Base-by-base conservation (phyloP, 2,329 filamentous ascomycete genomes). In the Fusarium graminum region DNA sequence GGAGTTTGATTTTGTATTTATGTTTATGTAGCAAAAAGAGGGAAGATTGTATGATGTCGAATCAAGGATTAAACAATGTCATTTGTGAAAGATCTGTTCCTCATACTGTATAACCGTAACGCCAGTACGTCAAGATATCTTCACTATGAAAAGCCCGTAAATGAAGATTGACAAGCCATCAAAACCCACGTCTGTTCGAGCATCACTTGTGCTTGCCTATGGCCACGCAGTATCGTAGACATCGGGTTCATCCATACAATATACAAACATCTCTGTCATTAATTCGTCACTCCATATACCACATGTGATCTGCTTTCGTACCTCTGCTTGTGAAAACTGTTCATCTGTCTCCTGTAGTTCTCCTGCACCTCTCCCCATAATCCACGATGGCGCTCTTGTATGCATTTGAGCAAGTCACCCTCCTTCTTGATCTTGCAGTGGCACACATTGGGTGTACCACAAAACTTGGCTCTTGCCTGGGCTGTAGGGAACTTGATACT, bases 291-390 rank as follows among this genome's bases (percentile, higher is more conserved):
- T 3, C 66, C 66, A 17, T 67, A 57, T 4, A 69, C 68, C 32
- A 73, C 68, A n/a, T 73, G 69, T 3, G 70, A 49, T 19, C 67
- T 71, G 1, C 56, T 59, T 38, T 65, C 71, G 16, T 64, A 66
- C 34, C 70, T 61, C 32, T 60, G 53, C 38, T 58, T 54, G 41
- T 74, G 63, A 39, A 69, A 74, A 7, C 45, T 55, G 9, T 63
- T 71, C 40, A 64, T 58, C 63, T 72, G 64, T 41, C 59, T 69
- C 42, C 75, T 69, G 29, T 74, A 68, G 12, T 54, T 56, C 50
- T 76, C 73, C 52, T 74, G 72, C 10, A 77, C 75, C 28, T 74
- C 58, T 1, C 75, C 75, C 42, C 75, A 71, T 4, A 75, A 52
- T 2, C 75, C 75, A 9, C 67, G 58, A 46, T 77, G 75, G 6